These are phyloP conservation scores for Corylus avellana DNA, from an alignment of 306 rosid genomes.

Conservation along the genomic window DNA sequence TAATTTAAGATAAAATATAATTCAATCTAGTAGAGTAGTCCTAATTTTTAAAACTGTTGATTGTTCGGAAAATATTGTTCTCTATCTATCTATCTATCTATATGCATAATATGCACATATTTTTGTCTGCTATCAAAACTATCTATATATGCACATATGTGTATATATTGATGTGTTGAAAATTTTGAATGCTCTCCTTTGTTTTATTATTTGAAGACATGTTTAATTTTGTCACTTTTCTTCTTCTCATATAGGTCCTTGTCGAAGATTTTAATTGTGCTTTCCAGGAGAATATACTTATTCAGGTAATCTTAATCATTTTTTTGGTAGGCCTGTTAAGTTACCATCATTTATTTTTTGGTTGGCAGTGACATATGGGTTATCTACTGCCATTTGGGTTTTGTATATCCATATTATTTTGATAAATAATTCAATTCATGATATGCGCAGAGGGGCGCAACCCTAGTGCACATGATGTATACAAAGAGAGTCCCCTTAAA, in stretches of 20 bases:
- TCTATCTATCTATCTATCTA: neutral
- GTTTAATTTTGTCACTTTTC: constrained; percentile 16
- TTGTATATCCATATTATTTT: no score
- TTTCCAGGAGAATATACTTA: constrained; percentile 87
- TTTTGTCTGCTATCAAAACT: no score
- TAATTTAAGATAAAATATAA: neutral
- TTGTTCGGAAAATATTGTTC: neutral
- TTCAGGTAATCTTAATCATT: constrained; percentile 63
- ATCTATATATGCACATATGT: neutral
- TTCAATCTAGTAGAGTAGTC: no score
- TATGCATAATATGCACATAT: neutral
- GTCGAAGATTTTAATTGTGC: constrained; percentile 98
- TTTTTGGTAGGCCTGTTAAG: constrained; percentile 16
- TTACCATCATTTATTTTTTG: constrained; percentile 15
- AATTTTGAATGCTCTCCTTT: neutral
- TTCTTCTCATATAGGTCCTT: constrained; percentile 54
- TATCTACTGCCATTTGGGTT: neutral
- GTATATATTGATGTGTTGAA: neutral
- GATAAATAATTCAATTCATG: no score
- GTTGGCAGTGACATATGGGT: constrained; percentile 8
- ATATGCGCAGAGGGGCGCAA: no score
- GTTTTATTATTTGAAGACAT: neutral
- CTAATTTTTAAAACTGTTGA: neutral
- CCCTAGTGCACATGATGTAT: no score
- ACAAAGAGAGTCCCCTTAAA: no score